These are phyloP conservation scores for Arachis stenosperma DNA, from an alignment of 306 rosid genomes.

Conservation along the genomic window DNA sequence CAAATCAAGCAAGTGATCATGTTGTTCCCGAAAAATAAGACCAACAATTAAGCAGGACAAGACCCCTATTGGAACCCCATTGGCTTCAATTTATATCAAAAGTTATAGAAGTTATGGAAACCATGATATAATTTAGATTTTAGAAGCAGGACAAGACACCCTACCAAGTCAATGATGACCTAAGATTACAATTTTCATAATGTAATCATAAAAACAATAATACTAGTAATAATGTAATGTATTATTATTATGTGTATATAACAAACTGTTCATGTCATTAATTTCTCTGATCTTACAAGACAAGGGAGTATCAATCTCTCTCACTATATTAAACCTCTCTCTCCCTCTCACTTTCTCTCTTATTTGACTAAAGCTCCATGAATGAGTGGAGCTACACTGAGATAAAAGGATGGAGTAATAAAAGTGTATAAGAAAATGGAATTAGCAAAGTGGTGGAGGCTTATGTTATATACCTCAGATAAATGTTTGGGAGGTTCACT, in stretches of 20 bases:
- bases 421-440: constrained; percentile 44
- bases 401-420: constrained; percentile 44
- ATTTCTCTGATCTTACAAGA: constrained; percentile 43
- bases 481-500: too few relatives aligned
- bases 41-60: constrained; percentile 48
- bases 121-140: constrained; percentile 35
- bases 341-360: constrained; percentile 36
- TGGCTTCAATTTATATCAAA: constrained; percentile 47
- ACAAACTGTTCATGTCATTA: constrained; percentile 44
- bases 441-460: constrained; percentile 12
- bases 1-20: constrained; percentile 55
- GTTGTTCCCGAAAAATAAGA: constrained; percentile 61
- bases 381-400: constrained; percentile 46
- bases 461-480: too few relatives aligned
- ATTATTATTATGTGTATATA: constrained; percentile 8
- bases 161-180: constrained; percentile 59
- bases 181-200: constrained; percentile 32
- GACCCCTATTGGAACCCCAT: constrained; percentile 52
- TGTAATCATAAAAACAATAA: too few relatives aligned
- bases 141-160: constrained; percentile 43
- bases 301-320: constrained; percentile 18
- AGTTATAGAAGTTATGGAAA: constrained; percentile 36
- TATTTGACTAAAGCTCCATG: constrained; percentile 51
- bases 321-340: constrained; percentile 13
- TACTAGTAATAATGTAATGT: background rate